A percentile compares a stretch with the other conserved stretches of the same genome.
Conservation (phyloP, 2,329 filamentous ascomycete species). For the Aspergillus sp. region DNA sequence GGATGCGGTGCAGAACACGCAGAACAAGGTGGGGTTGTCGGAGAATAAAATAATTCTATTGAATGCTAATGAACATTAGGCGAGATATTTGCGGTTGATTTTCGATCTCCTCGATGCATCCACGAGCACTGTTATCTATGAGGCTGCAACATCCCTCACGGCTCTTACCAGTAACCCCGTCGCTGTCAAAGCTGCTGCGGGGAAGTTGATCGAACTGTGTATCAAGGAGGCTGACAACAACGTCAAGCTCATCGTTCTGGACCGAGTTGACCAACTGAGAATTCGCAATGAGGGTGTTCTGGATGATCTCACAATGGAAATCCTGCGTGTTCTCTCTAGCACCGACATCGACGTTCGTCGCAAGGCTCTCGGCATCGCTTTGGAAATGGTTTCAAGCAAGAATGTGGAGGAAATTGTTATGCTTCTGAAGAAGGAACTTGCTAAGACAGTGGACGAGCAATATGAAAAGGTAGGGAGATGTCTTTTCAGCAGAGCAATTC, state of each 20-base stretch:
- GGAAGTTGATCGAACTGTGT: conserved; percentile 92
- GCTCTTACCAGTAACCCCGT: conserved; percentile 94
- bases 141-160: conserved; percentile 91
- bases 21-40: conserved; percentile 70
- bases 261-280: conserved; percentile 83
- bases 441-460: conserved; percentile 96
- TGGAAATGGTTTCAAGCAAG: conserved; percentile 98
- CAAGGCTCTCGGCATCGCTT: conserved; percentile 82
- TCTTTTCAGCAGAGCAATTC: not conserved
- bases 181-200: conserved; percentile 91
- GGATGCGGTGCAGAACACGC: conserved; percentile 88
- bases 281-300: conserved; percentile 86
- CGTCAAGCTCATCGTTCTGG: conserved; percentile 95
- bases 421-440: conserved; percentile 92
- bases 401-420: conserved; percentile 97
- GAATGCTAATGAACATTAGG: conserved; percentile 47
- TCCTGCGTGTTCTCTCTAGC: conserved; percentile 87
- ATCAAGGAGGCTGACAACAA: conserved; percentile 99
- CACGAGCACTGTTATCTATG: conserved; percentile 92
- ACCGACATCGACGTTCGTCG: conserved; percentile 92
- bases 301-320: conserved; percentile 95
- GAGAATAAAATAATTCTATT: not conserved
- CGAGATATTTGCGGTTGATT: conserved; percentile 86
- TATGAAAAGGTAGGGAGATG: conserved; percentile 70
- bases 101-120: conserved; percentile 93